Evolutionary conservation across 2,329 filamentous ascomycete species (phyloP), one percentile per base, ranked within the genome.

Genomic region (Ophioceras dolichostomum): DNA sequence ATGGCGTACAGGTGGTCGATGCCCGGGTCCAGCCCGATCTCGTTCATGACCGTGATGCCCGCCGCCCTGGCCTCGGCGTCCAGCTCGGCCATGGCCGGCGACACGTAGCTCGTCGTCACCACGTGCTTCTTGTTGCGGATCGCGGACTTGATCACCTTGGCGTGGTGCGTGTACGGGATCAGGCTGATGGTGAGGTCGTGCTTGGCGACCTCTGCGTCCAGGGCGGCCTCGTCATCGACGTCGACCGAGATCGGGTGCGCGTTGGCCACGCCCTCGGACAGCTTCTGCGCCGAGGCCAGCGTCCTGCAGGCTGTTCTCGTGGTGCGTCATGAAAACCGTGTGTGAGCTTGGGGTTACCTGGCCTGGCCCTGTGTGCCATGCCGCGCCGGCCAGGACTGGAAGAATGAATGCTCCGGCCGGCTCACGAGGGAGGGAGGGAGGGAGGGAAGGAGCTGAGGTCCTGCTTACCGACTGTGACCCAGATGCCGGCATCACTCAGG

Each of bases 1-100:
- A 95, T 75, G 33, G 88, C 88, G 56, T 89, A 68, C n/a, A 73
- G 62, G 57, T 83, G 78, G 55, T 86, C 80, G 47, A 86, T 75
- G 55, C 79, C 79, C 20, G 79, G 79, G 58, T 83, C 79, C 31
- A 68, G 59, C 44, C 86, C 86, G 55, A 94, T 93, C 73, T 96
- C 89, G 64, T 96, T 95, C 83, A 95, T 88, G 56, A 95, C 88
- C 10, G 86, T 94, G 56, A 95, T 95, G 43, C 87, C 88, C 14
- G 89, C 89, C 45, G 81, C 83, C 71, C 94, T 94, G 58, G 73
- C 77, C 50, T 81, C 67, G 50, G 78, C 68, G 52, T 95, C 82
- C 36, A 96, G 76, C 67, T 88, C 89, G 64, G 80, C 62, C 87
- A 95, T 95, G 46, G 85, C 84, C 4, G 86, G 86, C 4, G 84